Percentiles rank a stretch among this genome's conserved stretches.
These are phyloP conservation scores for Murraya paniculata DNA, from an alignment of 345 rosid genomes.

Conservation along the genomic window DNA sequence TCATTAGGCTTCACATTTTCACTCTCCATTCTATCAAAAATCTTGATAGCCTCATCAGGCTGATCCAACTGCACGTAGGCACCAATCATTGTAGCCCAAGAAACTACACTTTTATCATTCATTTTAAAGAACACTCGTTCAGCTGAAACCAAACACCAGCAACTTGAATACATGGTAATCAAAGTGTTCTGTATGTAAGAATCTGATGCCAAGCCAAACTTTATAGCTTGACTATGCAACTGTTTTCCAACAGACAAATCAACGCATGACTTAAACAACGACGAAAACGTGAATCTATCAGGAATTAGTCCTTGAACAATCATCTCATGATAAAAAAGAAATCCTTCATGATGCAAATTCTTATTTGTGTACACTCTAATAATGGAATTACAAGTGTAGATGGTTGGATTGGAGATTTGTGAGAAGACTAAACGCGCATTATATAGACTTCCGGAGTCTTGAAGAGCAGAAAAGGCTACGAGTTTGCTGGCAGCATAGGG, in stretches of 20 bases:
- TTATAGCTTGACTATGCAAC: constrained; percentile 20
- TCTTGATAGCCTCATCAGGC: background rate
- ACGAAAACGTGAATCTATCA: constrained; percentile 25
- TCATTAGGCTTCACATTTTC: background rate
- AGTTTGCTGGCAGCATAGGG: background rate
- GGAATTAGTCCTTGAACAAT: constrained; percentile 10
- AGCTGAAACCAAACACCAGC: constrained; percentile 20
- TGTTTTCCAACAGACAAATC: constrained; percentile 6
- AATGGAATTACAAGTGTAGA: constrained; percentile 13
- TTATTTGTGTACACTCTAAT: constrained; percentile 25
- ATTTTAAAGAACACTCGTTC: constrained; percentile 16
- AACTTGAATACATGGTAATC: constrained; percentile 22
- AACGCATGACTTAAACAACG: constrained; percentile 21
- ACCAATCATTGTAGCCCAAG: constrained; percentile 23
- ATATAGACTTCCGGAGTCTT: constrained; percentile 11
- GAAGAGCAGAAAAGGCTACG: background rate
- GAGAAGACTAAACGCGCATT: constrained; percentile 17
- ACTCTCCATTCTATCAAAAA: constrained; percentile 6
- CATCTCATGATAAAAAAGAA: constrained; percentile 16
- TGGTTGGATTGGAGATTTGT: constrained; percentile 13
- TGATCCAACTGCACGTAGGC: constrained; percentile 18
- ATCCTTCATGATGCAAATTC: constrained; percentile 4
- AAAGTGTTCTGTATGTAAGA: constrained; percentile 21
- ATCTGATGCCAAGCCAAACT: constrained; percentile 26
- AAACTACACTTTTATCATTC: constrained; percentile 17